Evolutionary conservation across 2,329 filamentous ascomycete species (phyloP), one percentile per base, ranked within the genome.

Genomic region (Helicocarpus griseus): DNA sequence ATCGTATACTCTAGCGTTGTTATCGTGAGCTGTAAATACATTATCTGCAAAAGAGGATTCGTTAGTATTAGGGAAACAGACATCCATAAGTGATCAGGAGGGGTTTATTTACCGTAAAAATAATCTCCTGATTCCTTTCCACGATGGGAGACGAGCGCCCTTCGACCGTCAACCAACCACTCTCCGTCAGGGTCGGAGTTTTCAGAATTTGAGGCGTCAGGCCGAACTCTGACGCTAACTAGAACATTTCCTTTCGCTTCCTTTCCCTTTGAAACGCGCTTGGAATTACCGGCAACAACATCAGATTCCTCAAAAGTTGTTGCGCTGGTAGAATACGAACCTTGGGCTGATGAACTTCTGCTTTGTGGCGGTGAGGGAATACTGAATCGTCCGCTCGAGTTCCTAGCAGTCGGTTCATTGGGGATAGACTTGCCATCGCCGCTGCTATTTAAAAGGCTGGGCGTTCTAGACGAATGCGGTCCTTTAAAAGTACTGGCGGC

Each of bases 1-100:
- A 69, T 98, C 93, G 67, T 98, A 98, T 8, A 98, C 93, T 65
- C 86, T 85, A 49, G 88, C 83, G 66, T 98, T 98, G 66, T 96
- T 87, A 65, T 98, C 91, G 65, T 94, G 83, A 17, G 89, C 87
- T 48, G 88, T 83, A 69, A 98, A 98, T 55, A 97, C 93, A 71
- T 97, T 97, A 74, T 98, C 93, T 95, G 61, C 21, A 19, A 33
- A 43, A 17, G 29, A 31, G 19, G 17, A 33, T 22, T 14, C 19
- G 28, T 35, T 17, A 35, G 28, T 14, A 35, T 6, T 31, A 11
- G 5, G 5, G 13, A 22, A 11, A 24, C 22, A 29, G 6, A 4
- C 21, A 13, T 9, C 24, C 31, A 39, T 22, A 5, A 21, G 7
- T n/a, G 19, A 8, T 33, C 46, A 11, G 13, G 17, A n/a, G 46